Evolutionary conservation across 345 rosid species (phyloP).

Genomic region (Leavenworthia alabamica): DNA sequence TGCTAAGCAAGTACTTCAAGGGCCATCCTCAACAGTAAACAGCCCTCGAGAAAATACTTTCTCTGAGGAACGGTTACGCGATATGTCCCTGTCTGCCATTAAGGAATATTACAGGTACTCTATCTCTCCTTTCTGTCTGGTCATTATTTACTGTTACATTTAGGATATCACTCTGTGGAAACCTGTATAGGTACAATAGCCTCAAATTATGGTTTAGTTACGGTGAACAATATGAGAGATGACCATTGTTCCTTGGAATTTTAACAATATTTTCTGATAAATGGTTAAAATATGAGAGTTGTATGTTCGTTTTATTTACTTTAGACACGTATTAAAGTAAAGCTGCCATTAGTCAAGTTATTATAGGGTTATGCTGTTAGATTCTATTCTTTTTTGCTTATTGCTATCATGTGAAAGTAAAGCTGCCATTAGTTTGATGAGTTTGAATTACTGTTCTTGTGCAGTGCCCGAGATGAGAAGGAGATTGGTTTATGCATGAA

Average conservation of each 20-base stretch:
- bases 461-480: conserved; percentile 83
- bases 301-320: background rate
- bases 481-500: conserved; percentile 82
- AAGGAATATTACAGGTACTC: conserved; percentile 89
- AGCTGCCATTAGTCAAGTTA: background rate
- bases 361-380: background rate
- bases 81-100: conserved; percentile 66
- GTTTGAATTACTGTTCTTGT: conserved; percentile 9
- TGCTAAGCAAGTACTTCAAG: conserved; percentile 39
- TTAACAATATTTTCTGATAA: background rate
- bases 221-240: background rate
- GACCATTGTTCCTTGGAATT: background rate
- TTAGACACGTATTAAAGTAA: background rate
- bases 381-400: background rate
- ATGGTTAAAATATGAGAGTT: background rate
- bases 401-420: background rate
- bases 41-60: conserved; percentile 42
- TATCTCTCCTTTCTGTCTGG: conserved; percentile 3
- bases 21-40: conserved; percentile 34
- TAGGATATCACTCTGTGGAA: background rate
- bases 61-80: conserved; percentile 54
- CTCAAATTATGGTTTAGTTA: background rate
- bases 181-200: background rate
- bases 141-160: conserved; percentile 3
- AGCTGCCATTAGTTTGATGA: conserved; percentile 9